Conservation (phyloP, 2,329 filamentous ascomycete genomes). For the Xylariomycetidae sp. region DNA sequence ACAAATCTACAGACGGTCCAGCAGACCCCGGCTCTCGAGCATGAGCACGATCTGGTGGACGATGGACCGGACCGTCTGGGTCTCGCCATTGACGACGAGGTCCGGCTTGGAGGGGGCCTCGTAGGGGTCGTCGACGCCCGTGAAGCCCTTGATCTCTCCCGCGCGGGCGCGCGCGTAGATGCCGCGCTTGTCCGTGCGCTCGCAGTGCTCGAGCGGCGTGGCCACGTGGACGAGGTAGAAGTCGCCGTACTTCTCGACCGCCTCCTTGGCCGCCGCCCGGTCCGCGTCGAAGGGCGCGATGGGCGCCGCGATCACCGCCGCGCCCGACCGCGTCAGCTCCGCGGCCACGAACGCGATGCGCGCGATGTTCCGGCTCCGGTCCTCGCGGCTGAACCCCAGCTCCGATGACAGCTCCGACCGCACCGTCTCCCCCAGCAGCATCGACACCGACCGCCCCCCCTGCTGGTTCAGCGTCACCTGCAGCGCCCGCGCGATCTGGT, state of each 20-base stretch:
- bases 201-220: constrained; percentile 85
- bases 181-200: constrained; percentile 91
- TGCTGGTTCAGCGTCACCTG: constrained; percentile 98
- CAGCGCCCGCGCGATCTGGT: constrained; percentile 89
- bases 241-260: constrained; percentile 80
- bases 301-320: constrained; percentile 92
- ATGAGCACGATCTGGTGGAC: constrained; percentile 96
- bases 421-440: constrained; percentile 93
- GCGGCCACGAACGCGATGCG: constrained; percentile 95
- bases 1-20: constrained; percentile 66
- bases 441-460: constrained; percentile 87
- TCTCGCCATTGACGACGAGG: constrained; percentile 78
- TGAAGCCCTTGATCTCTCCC: constrained; percentile 97
- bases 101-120: constrained; percentile 79
- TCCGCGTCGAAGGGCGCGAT: constrained; percentile 88
- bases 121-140: constrained; percentile 95
- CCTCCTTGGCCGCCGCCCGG: constrained; percentile 72
- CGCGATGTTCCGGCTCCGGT: constrained; percentile 90
- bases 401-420: constrained; percentile 89
- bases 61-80: constrained; percentile 83
- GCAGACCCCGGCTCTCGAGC: constrained; percentile 81
- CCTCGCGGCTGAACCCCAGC: constrained; percentile 88
- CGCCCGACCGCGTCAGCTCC: constrained; percentile 87
- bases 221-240: constrained; percentile 97
- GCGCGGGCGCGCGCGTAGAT: constrained; percentile 79